Evolutionary conservation across 2,329 filamentous ascomycete genomes (phyloP).

Genomic region (Paraphaeosphaeria sporulosa): DNA sequence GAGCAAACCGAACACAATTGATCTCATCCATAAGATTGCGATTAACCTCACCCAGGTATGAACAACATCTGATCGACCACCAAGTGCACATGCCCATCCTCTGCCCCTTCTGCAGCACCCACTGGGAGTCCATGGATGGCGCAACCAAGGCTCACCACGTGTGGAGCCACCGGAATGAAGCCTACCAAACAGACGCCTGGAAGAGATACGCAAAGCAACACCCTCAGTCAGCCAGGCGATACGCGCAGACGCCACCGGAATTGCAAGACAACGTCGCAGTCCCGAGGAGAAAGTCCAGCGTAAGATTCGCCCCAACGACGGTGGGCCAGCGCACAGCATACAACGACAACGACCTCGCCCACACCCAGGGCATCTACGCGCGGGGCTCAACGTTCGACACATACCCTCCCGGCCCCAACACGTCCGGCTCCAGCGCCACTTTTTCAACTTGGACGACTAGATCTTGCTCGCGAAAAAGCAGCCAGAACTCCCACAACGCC

Average conservation of each 20-base stretch:
- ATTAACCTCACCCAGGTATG: not conserved
- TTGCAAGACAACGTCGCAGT: not conserved
- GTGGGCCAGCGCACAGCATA: slow-evolving; percentile 19
- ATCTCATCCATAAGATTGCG: not conserved
- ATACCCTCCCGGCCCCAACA: too few species aligned
- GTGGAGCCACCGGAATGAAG: not conserved
- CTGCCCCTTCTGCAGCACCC: slow-evolving; percentile 1
- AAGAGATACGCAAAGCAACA: too few species aligned
- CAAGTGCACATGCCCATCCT: not conserved
- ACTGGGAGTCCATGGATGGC: not conserved
- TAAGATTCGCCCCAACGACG: slow-evolving; percentile 21
- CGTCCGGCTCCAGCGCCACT: not conserved
- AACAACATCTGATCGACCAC: not conserved
- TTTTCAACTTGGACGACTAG: not conserved
- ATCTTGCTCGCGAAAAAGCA: not conserved
- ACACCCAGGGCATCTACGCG: slow-evolving; percentile 10
- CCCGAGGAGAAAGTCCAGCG: slow-evolving; percentile 16
- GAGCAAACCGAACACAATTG: not conserved
- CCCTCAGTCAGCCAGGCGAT: not conserved
- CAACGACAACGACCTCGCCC: slow-evolving; percentile 16
- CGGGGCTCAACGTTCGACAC: not conserved
- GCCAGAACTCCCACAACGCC: not conserved
- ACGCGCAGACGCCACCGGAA: not conserved
- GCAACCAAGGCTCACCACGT: not conserved
- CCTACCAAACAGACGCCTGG: not conserved